Evolutionary conservation across 768 basidiomycete species (phyloP), one percentile per base, ranked within the genome.

Genomic region (Pulveroboletus ravenelii): DNA sequence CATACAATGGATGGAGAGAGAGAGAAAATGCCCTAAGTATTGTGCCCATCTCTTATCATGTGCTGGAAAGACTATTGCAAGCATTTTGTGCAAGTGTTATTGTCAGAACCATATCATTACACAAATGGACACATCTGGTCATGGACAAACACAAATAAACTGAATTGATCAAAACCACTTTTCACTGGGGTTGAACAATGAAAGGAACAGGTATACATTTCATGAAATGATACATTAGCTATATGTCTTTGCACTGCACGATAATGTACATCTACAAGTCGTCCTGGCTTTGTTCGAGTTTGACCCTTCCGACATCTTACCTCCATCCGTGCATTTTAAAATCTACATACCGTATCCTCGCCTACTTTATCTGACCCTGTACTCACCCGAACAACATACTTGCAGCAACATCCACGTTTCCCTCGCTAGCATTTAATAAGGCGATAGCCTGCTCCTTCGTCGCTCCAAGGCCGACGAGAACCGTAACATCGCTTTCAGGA

Each of bases 371-470:
- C 10, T 23, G 13, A 12, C 18, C 6, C 14, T 18, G n/a, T 34
- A 15, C n/a, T 61, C 41, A 62, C 61, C 65, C 84, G 64, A 97
- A 97, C 48, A 96, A 64, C 63, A 95, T 70, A 31, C 90, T 92
- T 10, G 89, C 93, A 10, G 94, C 94, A 20, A 88, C 74, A 54
- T 96, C 92, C 18, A 92, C 73, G 64, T 94, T 91, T 2, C 95
- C 95, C 3, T 82, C 84, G 0, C 91, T 79, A 5, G 89, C 87
- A 13, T 86, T 79, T 52, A 98, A 71, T 40, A 83, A 75, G 40
- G 78, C 78, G 15, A 93, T 80, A 2, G 95, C 95, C 23, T 83
- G 70, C 48, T 93, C 87, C 56, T 89, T 74, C 29, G 81, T 72
- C 10, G 78, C 89, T 3, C 95, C 95, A 1, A 98, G 74, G 41